Percentiles rank a stretch among this genome's conserved stretches.
Evolutionary conservation across 495 filamentous ascomycete species (phyloP).

Genomic region (Neurospora sp.): DNA sequence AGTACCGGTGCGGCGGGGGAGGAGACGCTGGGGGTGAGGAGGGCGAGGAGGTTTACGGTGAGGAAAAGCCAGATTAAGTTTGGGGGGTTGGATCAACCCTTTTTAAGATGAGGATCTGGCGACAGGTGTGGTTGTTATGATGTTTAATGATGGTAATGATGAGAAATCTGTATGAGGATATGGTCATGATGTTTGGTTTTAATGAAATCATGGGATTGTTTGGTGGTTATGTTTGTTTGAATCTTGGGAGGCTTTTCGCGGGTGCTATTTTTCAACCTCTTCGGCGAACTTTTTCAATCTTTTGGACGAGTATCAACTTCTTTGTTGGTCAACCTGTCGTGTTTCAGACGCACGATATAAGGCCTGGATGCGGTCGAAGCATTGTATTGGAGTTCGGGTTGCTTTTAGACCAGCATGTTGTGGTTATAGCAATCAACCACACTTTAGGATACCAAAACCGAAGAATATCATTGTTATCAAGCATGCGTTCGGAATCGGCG

Average conservation of each 20-base stretch:
- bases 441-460: background rate
- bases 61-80: slow-evolving; percentile 23
- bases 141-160: background rate
- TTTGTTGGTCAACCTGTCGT: background rate
- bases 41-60: slow-evolving; percentile 32
- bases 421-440: background rate
- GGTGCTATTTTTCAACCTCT: background rate
- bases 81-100: background rate
- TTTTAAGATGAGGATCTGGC: background rate
- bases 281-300: background rate
- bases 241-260: background rate
- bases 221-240: background rate
- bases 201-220: background rate
- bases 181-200: background rate
- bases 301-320: background rate
- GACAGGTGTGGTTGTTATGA: background rate
- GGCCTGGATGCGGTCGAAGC: background rate
- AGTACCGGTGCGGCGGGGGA: slow-evolving; percentile 7
- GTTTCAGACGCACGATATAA: background rate
- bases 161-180: background rate
- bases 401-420: background rate
- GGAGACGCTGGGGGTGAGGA: slow-evolving; percentile 26
- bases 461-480: background rate
- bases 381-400: background rate
- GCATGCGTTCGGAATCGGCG: background rate